A percentile compares a stretch with the other conserved stretches of the same genome.
These are phyloP conservation scores for Fusarium siculi DNA, from an alignment of 2,329 filamentous ascomycete genomes.

Conservation along the genomic window DNA sequence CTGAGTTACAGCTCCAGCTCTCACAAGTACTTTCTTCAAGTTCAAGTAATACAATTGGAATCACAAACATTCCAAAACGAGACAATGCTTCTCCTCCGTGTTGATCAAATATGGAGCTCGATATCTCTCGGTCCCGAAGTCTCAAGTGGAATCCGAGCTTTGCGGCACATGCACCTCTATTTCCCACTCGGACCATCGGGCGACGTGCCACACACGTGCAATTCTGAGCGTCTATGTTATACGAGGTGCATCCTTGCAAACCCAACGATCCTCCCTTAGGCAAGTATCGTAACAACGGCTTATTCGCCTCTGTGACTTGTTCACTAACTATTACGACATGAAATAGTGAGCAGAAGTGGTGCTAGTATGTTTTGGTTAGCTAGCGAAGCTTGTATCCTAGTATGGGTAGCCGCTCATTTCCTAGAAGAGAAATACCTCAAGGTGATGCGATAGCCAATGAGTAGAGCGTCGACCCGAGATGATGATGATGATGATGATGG, in stretches of 20 bases:
- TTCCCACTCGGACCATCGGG: not conserved
- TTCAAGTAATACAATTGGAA: accelerated
- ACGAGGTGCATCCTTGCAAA: not conserved
- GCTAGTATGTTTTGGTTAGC: accelerated
- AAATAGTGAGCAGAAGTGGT: accelerated
- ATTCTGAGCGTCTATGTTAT: not conserved
- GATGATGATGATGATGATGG: not conserved
- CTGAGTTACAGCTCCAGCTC: not conserved
- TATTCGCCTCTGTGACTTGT: not conserved
- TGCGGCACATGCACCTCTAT: not conserved
- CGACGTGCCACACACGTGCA: not conserved
- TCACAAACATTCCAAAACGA: not conserved
- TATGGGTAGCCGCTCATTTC: not conserved
- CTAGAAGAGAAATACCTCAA: not conserved
- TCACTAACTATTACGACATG: not conserved
- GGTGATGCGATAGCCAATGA: not conserved
- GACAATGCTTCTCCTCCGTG: not conserved
- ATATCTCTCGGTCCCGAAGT: not conserved
- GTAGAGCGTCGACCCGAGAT: not conserved
- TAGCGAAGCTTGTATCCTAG: accelerated
- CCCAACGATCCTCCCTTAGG: not conserved
- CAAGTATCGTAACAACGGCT: not conserved
- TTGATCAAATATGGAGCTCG: not conserved
- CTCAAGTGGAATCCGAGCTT: not conserved
- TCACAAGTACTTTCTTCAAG: not conserved